phyloP scores from a whole-genome alignment of 179 eudicot genomes.

The Patellifolia procumbens region DNA sequence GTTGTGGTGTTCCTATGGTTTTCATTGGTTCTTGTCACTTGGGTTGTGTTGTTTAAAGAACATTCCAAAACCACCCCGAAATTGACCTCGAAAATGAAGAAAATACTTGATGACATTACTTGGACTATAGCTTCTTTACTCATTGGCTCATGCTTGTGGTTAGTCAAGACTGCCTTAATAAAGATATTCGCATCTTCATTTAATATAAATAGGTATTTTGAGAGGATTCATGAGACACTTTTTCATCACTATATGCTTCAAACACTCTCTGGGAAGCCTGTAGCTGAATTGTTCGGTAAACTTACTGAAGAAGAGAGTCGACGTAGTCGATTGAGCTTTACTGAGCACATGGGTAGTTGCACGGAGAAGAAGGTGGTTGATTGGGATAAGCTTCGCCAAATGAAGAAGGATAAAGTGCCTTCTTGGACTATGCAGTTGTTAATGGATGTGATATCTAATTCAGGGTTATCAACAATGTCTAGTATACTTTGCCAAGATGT shows the following conservation, averaged over 20 bases:
- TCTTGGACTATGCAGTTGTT: no score
- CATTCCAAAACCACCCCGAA: background rate
- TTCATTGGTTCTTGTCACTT: conserved; percentile 31
- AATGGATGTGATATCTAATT: conserved; percentile 32
- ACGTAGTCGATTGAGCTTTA: conserved; percentile 20
- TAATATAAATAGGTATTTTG: conserved; percentile 38
- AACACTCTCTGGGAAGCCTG: conserved; percentile 36
- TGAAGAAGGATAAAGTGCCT: conserved; percentile 35
- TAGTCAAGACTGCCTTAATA: conserved; percentile 38
- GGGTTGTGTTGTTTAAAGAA: conserved; percentile 30
- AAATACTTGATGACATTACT: conserved; percentile 28
- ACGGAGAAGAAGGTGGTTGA: conserved; percentile 37
- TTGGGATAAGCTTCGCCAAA: conserved; percentile 32
- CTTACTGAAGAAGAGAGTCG: conserved; percentile 11
- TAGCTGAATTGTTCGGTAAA: conserved; percentile 25
- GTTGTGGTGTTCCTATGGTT: conserved; percentile 35
- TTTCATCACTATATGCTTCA: conserved; percentile 45
- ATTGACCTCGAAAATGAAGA: background rate
- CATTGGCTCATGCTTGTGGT: conserved; percentile 36
- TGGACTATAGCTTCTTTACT: conserved; percentile 27
- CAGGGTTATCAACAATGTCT: conserved; percentile 38
- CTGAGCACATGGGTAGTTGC: conserved; percentile 1
- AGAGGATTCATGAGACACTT: conserved; percentile 40
- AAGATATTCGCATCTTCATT: no score
- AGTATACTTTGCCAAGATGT: conserved; percentile 24